phyloP scores from a whole-genome alignment of 768 basidiomycete genomes.

The Exidia glandulosa region DNA sequence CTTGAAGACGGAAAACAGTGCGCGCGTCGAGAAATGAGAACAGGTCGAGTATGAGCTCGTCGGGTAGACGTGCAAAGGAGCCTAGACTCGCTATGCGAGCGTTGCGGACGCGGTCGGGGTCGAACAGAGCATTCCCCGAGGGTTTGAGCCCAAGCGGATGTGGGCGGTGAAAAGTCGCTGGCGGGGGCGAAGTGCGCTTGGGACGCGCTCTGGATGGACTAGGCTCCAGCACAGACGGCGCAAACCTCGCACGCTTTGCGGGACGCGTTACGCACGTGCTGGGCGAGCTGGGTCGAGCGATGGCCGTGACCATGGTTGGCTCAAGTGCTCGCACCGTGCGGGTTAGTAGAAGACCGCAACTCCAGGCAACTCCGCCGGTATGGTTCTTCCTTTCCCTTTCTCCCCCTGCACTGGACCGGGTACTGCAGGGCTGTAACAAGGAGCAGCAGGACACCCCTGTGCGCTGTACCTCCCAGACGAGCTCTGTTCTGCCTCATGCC shows the following conservation, averaged over 20 bases:
- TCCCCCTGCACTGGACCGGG: too few relatives aligned
- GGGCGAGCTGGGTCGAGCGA: too few relatives aligned
- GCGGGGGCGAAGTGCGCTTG: not conserved
- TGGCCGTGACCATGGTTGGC: too few relatives aligned
- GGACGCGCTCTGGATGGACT: not conserved
- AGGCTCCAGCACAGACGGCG: not conserved
- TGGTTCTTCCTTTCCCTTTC: too few relatives aligned
- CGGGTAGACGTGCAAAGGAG: conserved; percentile 2
- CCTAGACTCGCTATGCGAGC: not conserved
- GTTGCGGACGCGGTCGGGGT: not conserved
- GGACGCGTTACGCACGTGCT: too few relatives aligned
- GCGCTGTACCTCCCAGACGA: too few relatives aligned
- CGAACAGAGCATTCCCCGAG: not conserved
- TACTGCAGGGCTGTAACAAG: too few relatives aligned
- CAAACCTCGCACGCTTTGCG: not conserved
- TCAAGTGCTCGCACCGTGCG: too few relatives aligned
- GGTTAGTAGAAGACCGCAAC: too few relatives aligned
- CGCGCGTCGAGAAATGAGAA: conserved; percentile 4
- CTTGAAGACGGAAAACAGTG: conserved; percentile 5
- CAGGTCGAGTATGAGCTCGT: conserved; percentile 10
- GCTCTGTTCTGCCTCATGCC: too few relatives aligned
- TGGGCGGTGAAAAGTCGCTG: not conserved
- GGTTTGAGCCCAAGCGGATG: not conserved
- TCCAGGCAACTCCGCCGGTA: too few relatives aligned
- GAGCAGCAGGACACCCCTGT: too few relatives aligned